Base-by-base conservation (phyloP, 306 rosid species). In the Coriaria nepalensis region DNA sequence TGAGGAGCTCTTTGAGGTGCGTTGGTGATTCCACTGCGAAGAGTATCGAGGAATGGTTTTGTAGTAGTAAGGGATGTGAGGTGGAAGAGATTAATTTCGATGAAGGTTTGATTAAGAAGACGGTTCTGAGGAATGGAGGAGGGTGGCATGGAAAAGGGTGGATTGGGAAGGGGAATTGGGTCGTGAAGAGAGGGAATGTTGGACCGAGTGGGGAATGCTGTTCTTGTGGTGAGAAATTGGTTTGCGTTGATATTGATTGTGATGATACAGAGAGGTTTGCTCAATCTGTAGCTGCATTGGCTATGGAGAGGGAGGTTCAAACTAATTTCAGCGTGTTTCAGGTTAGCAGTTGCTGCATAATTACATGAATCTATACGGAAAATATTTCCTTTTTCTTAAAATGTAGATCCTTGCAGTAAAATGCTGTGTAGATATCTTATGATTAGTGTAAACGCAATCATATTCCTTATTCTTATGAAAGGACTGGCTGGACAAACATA, bases 101-200 rank as follows among this genome's bases (percentile, higher is more conserved):
- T 0, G 35, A 5, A 7, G 68, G 13, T 48, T 35, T 43, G 29
- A 68, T 81, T 6, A 68, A 55, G 42, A 85, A 75, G 10, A 74
- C 39, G 20, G 61, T 84, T 63, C 67, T 47, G 65, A 51, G 78
- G 36, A 78, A 76, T 36, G 95, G 93, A 10, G 95, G 97, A 57
- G 97, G 97, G 46, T 84, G 97, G 97, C 97, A 83, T 48, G 95
- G 93, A 45, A 69, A 38, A 50, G 95, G 96, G 11, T 88, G 95
- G 96, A 62, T 80, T 54, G 94, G 96, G 49, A 72, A 66, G 50
- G 96, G 96, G 40, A 68, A 67, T 44, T 90, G 97, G 97, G 38
- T 10, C 50, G 79, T 84, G 52, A 29, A 40, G 33, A 73, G 74
- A 59, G 41, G 62, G 2, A 58, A 50, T 49, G 66, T 79, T 71